Percentiles rank a stretch among this genome's conserved stretches.
phyloP scores from a whole-genome alignment of 257 asterid genomes.

The Mitragyna speciosa region DNA sequence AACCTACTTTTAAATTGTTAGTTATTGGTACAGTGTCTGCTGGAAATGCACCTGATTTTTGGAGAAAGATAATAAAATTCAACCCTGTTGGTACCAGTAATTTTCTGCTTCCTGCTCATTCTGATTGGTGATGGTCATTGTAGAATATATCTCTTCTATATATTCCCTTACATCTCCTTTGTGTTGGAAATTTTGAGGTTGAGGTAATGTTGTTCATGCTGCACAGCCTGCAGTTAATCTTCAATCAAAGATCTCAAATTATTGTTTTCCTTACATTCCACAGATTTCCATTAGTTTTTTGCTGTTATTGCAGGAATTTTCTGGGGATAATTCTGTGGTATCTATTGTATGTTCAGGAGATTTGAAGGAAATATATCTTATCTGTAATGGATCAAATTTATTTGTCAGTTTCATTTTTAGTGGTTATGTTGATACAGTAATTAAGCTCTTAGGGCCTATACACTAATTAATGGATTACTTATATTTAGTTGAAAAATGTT shows the following conservation, averaged over 20 bases:
- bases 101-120: no score
- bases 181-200: background rate
- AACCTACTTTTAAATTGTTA: background rate
- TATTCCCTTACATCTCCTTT: background rate
- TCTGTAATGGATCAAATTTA: background rate
- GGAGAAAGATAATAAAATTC: background rate
- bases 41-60: background rate
- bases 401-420: background rate
- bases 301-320: background rate
- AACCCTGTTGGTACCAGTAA: background rate
- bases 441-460: conserved; percentile 1
- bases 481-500: background rate
- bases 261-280: background rate
- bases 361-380: background rate
- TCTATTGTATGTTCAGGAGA: background rate
- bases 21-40: background rate
- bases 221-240: background rate
- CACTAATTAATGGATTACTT: conserved; percentile 15
- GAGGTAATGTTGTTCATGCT: background rate
- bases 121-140: no score
- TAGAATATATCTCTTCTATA: background rate
- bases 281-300: background rate
- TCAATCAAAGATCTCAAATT: background rate
- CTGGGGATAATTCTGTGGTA: background rate
- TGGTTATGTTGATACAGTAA: background rate